These are phyloP conservation scores for Nadsonia commutata DNA, from an alignment of 1,139 yeast species.

Conservation along the genomic window DNA sequence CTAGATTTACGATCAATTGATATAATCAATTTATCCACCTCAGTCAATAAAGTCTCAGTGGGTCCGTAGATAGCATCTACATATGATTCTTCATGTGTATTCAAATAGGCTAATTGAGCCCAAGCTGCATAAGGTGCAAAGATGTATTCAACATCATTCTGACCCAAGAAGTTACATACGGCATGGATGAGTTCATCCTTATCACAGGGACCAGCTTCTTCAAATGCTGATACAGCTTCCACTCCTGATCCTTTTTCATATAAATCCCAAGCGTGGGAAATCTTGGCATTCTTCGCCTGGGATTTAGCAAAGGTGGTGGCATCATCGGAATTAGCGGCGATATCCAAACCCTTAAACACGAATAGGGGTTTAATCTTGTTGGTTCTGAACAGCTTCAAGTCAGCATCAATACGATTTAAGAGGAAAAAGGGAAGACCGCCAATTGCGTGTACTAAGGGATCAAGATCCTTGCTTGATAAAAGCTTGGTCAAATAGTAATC, in stretches of 20 bases:
- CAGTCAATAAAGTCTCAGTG: constrained; percentile 54
- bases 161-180: constrained; percentile 27
- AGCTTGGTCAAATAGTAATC: constrained; percentile 59
- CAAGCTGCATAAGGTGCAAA: constrained; percentile 78
- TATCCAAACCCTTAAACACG: constrained; percentile 45
- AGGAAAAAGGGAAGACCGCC: constrained; percentile 62
- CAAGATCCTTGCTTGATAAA: constrained; percentile 39
- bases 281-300: constrained; percentile 19
- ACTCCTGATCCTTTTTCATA: constrained; percentile 22
- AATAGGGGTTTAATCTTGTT: constrained; percentile 61
- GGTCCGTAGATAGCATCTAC: constrained; percentile 79
- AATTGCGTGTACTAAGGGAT: constrained; percentile 60
- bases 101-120: constrained; percentile 63
- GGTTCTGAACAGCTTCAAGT: constrained; percentile 45
- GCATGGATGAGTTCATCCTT: constrained; percentile 12
- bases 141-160: constrained; percentile 45
- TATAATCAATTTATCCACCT: constrained; percentile 55
- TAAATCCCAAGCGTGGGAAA: constrained; percentile 18
- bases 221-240: constrained; percentile 22
- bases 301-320: constrained; percentile 7
- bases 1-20: constrained; percentile 54
- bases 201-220: constrained; percentile 14
- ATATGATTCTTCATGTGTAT: constrained; percentile 13
- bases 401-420: constrained; percentile 33
- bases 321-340: constrained; percentile 13